Percentiles rank a stretch among this genome's conserved stretches.
phyloP scores from a whole-genome alignment of 441 rosid species.

The Brassica balearica region DNA sequence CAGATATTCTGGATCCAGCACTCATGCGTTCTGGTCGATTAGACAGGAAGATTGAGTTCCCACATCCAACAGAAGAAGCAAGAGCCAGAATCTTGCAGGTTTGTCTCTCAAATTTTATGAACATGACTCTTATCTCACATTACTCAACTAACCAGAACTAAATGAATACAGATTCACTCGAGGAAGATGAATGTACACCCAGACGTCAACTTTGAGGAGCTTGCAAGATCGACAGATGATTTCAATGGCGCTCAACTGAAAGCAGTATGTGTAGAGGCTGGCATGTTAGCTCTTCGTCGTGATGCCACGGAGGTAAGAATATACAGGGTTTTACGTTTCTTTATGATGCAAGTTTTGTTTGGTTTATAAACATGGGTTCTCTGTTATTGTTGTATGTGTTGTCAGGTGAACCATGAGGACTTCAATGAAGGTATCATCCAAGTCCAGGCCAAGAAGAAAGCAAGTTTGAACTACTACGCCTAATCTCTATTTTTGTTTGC shows the following conservation, averaged over 20 bases:
- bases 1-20: slow-evolving; percentile 97
- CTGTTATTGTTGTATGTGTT: not conserved
- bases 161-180: slow-evolving; percentile 75
- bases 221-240: slow-evolving; percentile 95
- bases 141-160: not conserved
- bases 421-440: slow-evolving; percentile 97
- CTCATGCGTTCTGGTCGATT: slow-evolving; percentile 96
- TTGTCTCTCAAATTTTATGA: not conserved
- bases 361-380: slow-evolving; percentile 17
- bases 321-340: not conserved
- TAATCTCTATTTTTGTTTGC: slow-evolving; percentile 35
- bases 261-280: slow-evolving; percentile 99
- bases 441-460: slow-evolving; percentile 98
- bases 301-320: slow-evolving; percentile 89
- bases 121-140: not conserved
- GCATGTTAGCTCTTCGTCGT: slow-evolving; percentile 98
- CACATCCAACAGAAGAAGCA: slow-evolving; percentile 99
- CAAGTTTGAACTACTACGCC: slow-evolving; percentile 93
- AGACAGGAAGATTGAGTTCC: slow-evolving; percentile 99
- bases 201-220: slow-evolving; percentile 96
- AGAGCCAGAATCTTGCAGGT: slow-evolving; percentile 97
- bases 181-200: slow-evolving; percentile 98
- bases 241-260: slow-evolving; percentile 97
- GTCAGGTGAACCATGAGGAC: slow-evolving; percentile 88
- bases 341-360: slow-evolving; percentile 13